Percentiles rank a stretch among this genome's conserved stretches.
These are phyloP conservation scores for Malus hybrid DNA, from an alignment of 331 rosid species.

Conservation along the genomic window DNA sequence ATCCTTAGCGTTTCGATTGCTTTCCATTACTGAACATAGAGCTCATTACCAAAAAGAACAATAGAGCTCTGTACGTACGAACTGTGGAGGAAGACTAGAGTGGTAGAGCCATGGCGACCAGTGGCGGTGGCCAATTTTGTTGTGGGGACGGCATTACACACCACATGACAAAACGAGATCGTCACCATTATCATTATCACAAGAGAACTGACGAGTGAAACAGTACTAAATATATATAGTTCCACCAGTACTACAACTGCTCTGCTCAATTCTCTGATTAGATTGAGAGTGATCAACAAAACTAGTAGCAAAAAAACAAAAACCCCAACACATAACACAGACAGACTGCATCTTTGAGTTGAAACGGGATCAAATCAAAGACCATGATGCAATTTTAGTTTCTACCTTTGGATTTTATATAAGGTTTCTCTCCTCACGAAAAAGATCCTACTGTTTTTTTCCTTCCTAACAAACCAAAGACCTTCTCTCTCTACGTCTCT, in stretches of 20 bases:
- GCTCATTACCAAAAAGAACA: neutral
- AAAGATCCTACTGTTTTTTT: slow-evolving; percentile 52
- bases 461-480: slow-evolving; percentile 7
- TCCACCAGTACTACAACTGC: neutral
- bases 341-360: slow-evolving; percentile 22
- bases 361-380: slow-evolving; percentile 20
- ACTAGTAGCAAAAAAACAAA: slow-evolving; percentile 2
- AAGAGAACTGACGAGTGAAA: neutral
- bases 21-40: neutral
- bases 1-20: neutral
- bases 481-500: neutral
- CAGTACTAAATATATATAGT: neutral
- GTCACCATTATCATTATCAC: slow-evolving; percentile 12
- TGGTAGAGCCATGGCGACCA: neutral
- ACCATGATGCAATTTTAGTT: slow-evolving; percentile 8
- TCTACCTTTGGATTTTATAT: slow-evolving; percentile 42
- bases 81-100: neutral
- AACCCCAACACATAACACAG: neutral
- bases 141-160: neutral
- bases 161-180: slow-evolving; percentile 17
- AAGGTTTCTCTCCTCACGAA: slow-evolving; percentile 71
- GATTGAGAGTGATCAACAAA: neutral
- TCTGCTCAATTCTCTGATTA: neutral
- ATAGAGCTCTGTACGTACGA: neutral
- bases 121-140: neutral